Percentiles rank a stretch among this genome's conserved stretches.
Evolutionary conservation across 768 basidiomycete species (phyloP).

Genomic region (Leccinum uliginosum): DNA sequence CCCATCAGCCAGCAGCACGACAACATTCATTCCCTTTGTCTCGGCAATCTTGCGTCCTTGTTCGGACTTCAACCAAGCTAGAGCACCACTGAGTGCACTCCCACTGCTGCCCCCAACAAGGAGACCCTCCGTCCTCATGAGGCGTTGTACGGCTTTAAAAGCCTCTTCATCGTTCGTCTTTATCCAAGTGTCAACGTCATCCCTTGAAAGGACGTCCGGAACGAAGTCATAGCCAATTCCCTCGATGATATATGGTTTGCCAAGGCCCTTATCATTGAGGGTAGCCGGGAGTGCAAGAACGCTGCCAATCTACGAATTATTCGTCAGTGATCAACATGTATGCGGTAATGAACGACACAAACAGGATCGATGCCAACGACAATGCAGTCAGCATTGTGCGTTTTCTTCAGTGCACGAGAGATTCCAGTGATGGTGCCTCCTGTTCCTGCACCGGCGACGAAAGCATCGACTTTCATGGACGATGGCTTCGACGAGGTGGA

Average conservation of each 20-base stretch:
- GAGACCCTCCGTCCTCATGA: constrained; percentile 85
- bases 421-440: constrained; percentile 94
- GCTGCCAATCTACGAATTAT: constrained; percentile 67
- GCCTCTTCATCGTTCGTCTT: constrained; percentile 83
- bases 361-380: constrained; percentile 93
- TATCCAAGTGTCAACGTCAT: constrained; percentile 71
- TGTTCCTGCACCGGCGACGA: constrained; percentile 88
- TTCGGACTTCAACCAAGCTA: constrained; percentile 71
- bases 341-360: constrained; percentile 22
- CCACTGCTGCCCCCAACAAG: constrained; percentile 94
- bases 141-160: constrained; percentile 64
- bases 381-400: constrained; percentile 65
- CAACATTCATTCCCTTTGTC: constrained; percentile 77
- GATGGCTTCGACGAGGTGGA: constrained; percentile 55
- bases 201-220: constrained; percentile 78
- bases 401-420: constrained; percentile 73
- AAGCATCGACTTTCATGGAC: constrained; percentile 71
- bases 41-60: constrained; percentile 61
- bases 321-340: constrained; percentile 2
- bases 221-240: constrained; percentile 98
- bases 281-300: constrained; percentile 71
- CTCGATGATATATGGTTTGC: constrained; percentile 70
- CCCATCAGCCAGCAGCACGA: constrained; percentile 89
- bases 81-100: constrained; percentile 71
- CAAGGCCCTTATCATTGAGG: constrained; percentile 50